Evolutionary conservation across 2,329 filamentous ascomycete genomes (phyloP).

Genomic region (Polytolypa hystricis): DNA sequence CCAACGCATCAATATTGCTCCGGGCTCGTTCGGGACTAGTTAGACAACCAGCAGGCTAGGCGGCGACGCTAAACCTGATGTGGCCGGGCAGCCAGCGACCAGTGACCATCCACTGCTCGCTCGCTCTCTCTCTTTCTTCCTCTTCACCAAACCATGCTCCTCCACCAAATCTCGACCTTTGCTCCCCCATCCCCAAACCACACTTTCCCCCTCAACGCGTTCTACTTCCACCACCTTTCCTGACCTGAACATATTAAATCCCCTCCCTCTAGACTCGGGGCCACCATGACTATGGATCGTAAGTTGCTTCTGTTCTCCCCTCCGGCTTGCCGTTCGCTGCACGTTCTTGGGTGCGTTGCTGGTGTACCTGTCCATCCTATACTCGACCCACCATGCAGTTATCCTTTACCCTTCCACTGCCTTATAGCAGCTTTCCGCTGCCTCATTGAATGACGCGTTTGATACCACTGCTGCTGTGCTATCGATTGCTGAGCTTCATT

Average conservation of each 20-base stretch:
- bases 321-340: conserved; percentile 3
- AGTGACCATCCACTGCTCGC: conserved; percentile 6
- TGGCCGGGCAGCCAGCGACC: conserved; percentile 5
- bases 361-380: conserved; percentile 4
- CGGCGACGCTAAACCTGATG: conserved; percentile 4
- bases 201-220: conserved; percentile 13
- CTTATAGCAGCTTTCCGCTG: neutral
- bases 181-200: conserved; percentile 21
- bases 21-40: too few species aligned
- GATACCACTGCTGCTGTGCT: conserved; percentile 1
- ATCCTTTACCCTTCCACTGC: conserved; percentile 1
- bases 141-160: conserved; percentile 4
- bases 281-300: conserved; percentile 50
- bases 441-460: neutral
- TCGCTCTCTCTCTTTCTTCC: conserved; percentile 9
- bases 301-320: conserved; percentile 32
- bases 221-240: conserved; percentile 16
- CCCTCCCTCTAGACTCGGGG: conserved; percentile 30
- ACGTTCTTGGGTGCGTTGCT: conserved; percentile 1
- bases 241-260: conserved; percentile 13
- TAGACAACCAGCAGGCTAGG: too few species aligned
- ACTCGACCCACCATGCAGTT: conserved; percentile 3
- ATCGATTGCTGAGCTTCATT: neutral
- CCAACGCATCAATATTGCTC: too few species aligned
- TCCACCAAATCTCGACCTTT: conserved; percentile 10